Conservation (phyloP, 2,329 filamentous ascomycete species). For the Aureobasidium sp. region DNA sequence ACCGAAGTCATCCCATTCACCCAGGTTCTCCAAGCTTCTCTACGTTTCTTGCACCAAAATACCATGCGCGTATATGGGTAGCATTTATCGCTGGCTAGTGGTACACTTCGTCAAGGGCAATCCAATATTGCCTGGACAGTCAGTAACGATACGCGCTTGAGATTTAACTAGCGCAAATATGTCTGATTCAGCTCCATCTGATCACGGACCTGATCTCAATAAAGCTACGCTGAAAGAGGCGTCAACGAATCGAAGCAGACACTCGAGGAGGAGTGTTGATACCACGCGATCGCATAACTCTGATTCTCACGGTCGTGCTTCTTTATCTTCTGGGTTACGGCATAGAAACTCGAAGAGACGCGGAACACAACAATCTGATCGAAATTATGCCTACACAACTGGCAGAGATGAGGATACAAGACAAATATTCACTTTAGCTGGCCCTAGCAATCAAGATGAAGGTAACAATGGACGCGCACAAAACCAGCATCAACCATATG, state of each 20-base stretch:
- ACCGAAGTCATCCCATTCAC: background rate
- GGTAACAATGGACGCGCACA: background rate
- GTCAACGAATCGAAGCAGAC: background rate
- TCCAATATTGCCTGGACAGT: background rate
- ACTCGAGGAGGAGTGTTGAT: background rate
- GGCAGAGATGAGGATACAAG: background rate
- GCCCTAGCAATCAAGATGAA: background rate
- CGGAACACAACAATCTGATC: background rate
- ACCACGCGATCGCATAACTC: background rate
- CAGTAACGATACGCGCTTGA: background rate
- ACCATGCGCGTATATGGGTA: background rate
- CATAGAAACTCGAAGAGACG: background rate
- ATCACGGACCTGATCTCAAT: background rate
- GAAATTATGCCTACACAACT: background rate
- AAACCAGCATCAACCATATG: constrained; percentile 20
- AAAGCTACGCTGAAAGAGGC: background rate
- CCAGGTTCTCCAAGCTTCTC: background rate
- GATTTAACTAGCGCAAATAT: background rate
- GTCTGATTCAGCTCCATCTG: background rate
- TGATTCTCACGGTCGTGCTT: background rate
- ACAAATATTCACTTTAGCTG: background rate
- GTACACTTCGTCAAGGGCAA: background rate
- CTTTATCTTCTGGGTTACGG: background rate
- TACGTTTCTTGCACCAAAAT: background rate
- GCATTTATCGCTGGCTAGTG: background rate